phyloP scores from a whole-genome alignment of 805 yeast species.

The Metschnikowia sp. region DNA sequence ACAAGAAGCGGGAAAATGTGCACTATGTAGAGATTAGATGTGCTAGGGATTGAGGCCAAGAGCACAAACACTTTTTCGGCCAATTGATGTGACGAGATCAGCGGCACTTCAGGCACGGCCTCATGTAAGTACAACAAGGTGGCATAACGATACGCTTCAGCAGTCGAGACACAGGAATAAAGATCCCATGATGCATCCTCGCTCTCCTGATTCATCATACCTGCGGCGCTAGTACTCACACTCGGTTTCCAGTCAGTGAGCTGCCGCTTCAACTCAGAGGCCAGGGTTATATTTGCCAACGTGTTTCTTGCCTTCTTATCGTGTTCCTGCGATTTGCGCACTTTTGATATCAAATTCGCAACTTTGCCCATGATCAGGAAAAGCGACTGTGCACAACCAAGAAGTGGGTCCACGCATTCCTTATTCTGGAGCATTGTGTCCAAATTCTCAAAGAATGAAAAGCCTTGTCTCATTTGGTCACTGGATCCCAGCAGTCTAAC shows the following conservation, averaged over 20 bases:
- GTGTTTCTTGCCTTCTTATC: constrained; percentile 32
- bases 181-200: constrained; percentile 44
- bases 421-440: constrained; percentile 33
- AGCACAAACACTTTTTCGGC: constrained; percentile 60
- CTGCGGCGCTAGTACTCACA: constrained; percentile 32
- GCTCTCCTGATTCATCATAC: constrained; percentile 26
- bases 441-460: constrained; percentile 38
- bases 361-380: constrained; percentile 65
- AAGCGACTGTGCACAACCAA: constrained; percentile 64
- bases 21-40: constrained; percentile 52
- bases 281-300: constrained; percentile 47
- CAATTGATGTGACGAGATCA: constrained; percentile 48
- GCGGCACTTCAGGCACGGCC: constrained; percentile 68
- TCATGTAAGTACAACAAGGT: constrained; percentile 60
- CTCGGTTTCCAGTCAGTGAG: constrained; percentile 58
- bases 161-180: constrained; percentile 61
- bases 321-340: constrained; percentile 34
- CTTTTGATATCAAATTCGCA: constrained; percentile 51
- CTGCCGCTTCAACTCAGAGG: constrained; percentile 52
- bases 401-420: constrained; percentile 55
- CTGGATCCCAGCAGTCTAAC: constrained; percentile 24
- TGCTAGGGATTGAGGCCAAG: constrained; percentile 59
- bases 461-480: constrained; percentile 3
- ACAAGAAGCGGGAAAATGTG: constrained; percentile 66
- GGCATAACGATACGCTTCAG: constrained; percentile 65